Base-by-base conservation (phyloP, 2,329 filamentous ascomycete species). In the Coniochaeta pulveracea region DNA sequence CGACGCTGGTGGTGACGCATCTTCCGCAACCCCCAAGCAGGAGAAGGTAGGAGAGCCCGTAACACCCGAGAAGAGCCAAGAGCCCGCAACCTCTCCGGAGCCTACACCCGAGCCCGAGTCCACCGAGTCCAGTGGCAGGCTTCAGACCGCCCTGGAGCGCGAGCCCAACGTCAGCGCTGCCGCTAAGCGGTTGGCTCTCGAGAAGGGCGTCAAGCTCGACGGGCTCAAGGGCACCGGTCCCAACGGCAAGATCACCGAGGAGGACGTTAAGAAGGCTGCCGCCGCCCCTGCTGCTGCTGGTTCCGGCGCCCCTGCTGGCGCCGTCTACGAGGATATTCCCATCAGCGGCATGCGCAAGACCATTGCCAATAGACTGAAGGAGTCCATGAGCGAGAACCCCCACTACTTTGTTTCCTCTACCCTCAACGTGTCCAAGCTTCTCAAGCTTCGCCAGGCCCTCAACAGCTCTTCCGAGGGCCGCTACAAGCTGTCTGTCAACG, bases 401-500 rank as follows among this genome's bases (percentile, higher is more conserved):
- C 91, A 96, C 73, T 98, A 93, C 76, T 98, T 89, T 57, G 89
- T 98, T 51, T 85, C 85, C 49, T 81, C 85, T 50, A 77, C 76
- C 47, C 74, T 98, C 54, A 96, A 89, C 37, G 91, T 98, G 43
- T 74, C 70, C 60, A 96, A 96, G 75, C 83, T 98, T 31, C 69
- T 94, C 52, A 96, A 95, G 72, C 86, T 98, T 49, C 86, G 91
- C 52, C 76, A 85, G 63, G 86, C 89, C 38, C 76, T 98, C 46
- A 98, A 98, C 67, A 75, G 77, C 54, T 79, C 83, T 10, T 69
- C 85, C 30, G 80, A 94, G 42, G 91, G 89, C 64, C 79, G 86
- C 62, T 98, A 94, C 76, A 98, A 95, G 76, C 83, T 98, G 38
- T 95, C 88, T n/a, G 85, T 98, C 64, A 98, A 98, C 64, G 91